Base-by-base conservation (phyloP, 2,329 filamentous ascomycete genomes). In the Venturia asperata region DNA sequence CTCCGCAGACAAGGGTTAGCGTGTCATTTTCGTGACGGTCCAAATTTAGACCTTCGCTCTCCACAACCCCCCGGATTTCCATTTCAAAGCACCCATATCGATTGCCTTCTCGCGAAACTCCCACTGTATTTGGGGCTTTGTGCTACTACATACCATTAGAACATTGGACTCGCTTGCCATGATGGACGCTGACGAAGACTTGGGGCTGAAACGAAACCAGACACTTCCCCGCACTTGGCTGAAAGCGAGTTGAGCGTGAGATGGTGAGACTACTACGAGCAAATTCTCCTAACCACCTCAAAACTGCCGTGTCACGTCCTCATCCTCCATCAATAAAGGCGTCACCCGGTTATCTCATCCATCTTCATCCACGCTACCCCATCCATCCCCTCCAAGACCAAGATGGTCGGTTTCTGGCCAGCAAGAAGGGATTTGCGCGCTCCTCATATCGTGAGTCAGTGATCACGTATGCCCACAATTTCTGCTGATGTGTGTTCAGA, bases 211-310 rank as follows among this genome's bases (percentile, higher is more conserved):
- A 34, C 30, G n/a, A 24, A 56, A n/a, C 6, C 15, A 21, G 5
- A 49, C 11, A 10, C 11, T 56, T 56, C 52, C 52, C 52, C 52
- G 52, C 52, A 56, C 30, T 56, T 27, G 34, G 52, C 52, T 55
- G 49, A 55, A 34, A 55, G 49, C 27, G 19, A 15, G 27, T 11
- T 30, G 24, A 3, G 13, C 5, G 27, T 37, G 47, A 49, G 21
- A 49, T 27, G 10, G 47, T 19, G 11, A 30, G 24, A 55, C 24
- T 34, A 24, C 39, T 15, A n/a, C n/a, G n/a, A 11, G 39, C 30
- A 34, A 9, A 9, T 41, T 9, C 11, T 17, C 27, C 45, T 47
- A 7, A 24, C 10, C 27, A 7, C 47, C 10, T 24, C 21, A 21
- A 52, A 52, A 52, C 47, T 52, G 3, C n/a, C 1, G n/a, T 27